Conservation (phyloP, 2,329 filamentous ascomycete genomes). For the Penicillium sp. region DNA sequence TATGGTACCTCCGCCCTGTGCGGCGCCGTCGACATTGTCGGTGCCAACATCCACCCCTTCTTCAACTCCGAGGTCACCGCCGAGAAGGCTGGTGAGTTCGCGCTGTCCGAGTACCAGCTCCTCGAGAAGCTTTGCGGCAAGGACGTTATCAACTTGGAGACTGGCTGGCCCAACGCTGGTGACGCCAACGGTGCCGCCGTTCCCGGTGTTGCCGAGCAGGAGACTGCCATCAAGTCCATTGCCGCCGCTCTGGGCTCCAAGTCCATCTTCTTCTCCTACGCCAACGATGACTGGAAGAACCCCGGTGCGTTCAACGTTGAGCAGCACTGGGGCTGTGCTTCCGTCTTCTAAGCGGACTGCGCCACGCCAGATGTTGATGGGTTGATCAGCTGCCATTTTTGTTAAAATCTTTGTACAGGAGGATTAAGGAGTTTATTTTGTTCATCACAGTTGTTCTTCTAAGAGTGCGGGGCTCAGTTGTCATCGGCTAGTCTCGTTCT, state of each 20-base stretch:
- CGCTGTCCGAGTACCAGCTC: conserved; percentile 69
- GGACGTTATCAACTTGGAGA: conserved; percentile 80
- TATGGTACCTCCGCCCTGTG: conserved; percentile 63
- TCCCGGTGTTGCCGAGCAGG: conserved; percentile 68
- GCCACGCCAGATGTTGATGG: neutral
- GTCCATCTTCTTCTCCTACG: conserved; percentile 79
- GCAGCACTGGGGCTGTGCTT: conserved; percentile 72
- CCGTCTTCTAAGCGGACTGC: conserved; percentile 48
- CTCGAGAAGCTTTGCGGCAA: conserved; percentile 72
- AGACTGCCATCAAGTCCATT: conserved; percentile 71
- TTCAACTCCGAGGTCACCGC: conserved; percentile 75
- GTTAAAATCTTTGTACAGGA: conserved; percentile 30
- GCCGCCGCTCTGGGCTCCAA: conserved; percentile 64
- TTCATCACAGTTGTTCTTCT: conserved; percentile 5
- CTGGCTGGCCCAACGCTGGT: conserved; percentile 80
- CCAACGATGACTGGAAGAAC: conserved; percentile 80
- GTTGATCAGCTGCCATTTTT: neutral
- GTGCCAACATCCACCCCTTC: conserved; percentile 90
- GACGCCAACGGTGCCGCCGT: conserved; percentile 70
- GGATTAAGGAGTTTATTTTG: conserved; percentile 23
- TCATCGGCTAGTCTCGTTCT: neutral
- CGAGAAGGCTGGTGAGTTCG: conserved; percentile 71
- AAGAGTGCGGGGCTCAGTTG: neutral
- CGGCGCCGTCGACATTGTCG: conserved; percentile 72
- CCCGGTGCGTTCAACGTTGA: conserved; percentile 71